Conservation (phyloP, 2,329 filamentous ascomycete species). For the Neurospora sp. region DNA sequence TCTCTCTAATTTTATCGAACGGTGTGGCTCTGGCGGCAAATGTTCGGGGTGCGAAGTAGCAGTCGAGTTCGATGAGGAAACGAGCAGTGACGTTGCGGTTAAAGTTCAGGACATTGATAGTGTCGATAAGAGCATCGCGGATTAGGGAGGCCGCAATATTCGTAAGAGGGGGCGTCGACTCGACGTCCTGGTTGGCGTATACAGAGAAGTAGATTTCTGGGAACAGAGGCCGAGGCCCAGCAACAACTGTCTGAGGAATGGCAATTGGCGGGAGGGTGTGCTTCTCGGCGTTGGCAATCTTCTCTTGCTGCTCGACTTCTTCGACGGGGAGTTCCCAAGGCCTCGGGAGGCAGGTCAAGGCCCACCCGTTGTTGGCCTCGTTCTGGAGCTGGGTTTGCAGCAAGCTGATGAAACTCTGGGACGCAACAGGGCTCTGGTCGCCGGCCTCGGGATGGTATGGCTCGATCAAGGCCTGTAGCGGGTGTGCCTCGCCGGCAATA, state of each 20-base stretch:
- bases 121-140: slow-evolving; percentile 78
- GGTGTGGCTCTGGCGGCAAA: slow-evolving; percentile 91
- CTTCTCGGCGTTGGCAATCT: slow-evolving; percentile 52
- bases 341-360: slow-evolving; percentile 57
- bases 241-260: slow-evolving; percentile 65
- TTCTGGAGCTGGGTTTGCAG: slow-evolving; percentile 77
- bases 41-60: slow-evolving; percentile 80
- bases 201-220: slow-evolving; percentile 93
- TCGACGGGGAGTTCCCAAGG: slow-evolving; percentile 56
- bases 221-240: slow-evolving; percentile 69
- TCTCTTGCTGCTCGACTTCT: slow-evolving; percentile 50
- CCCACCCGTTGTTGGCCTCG: slow-evolving; percentile 68
- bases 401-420: slow-evolving; percentile 62
- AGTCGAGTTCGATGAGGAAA: slow-evolving; percentile 87
- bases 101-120: slow-evolving; percentile 87
- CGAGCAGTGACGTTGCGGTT: slow-evolving; percentile 82
- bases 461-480: slow-evolving; percentile 76
- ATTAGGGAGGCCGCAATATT: slow-evolving; percentile 74
- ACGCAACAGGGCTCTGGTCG: slow-evolving; percentile 52
- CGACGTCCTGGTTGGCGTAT: slow-evolving; percentile 75
- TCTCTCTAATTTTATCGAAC: slow-evolving; percentile 75
- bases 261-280: slow-evolving; percentile 67
- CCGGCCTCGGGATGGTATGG: slow-evolving; percentile 62
- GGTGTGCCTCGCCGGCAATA: slow-evolving; percentile 79
- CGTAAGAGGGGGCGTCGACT: slow-evolving; percentile 72